A percentile compares a stretch with the other conserved stretches of the same genome.
These are phyloP conservation scores for Cordyceps farinosa DNA, from an alignment of 2,329 filamentous ascomycete genomes.

Conservation along the genomic window DNA sequence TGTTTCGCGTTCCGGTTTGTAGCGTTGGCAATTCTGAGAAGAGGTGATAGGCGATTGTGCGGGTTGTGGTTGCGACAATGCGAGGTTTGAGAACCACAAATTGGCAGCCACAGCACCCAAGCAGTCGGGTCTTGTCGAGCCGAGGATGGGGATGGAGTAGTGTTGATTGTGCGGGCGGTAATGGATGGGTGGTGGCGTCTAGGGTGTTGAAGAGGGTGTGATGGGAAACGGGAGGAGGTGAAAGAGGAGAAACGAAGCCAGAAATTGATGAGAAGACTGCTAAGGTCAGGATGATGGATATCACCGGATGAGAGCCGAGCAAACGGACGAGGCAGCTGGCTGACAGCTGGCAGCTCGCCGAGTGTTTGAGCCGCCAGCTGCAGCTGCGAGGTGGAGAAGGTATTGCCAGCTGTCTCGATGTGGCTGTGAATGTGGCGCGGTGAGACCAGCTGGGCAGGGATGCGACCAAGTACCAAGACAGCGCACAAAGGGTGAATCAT, in stretches of 20 bases:
- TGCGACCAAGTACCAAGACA: neutral
- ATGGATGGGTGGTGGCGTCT: neutral
- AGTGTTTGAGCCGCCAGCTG: neutral
- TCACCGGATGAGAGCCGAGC: neutral
- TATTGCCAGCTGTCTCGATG: slow-evolving; percentile 11
- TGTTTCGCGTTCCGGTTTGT: neutral
- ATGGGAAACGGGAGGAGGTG: neutral
- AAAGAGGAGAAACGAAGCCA: neutral
- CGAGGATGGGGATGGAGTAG: neutral
- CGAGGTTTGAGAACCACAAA: neutral
- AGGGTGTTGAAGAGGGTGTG: neutral
- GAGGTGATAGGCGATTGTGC: neutral
- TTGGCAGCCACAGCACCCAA: slow-evolving; percentile 1
- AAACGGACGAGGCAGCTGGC: neutral
- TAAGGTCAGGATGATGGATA: neutral
- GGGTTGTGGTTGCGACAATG: neutral
- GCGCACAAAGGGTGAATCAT: no score
- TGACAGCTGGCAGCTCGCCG: neutral
- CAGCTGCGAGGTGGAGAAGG: neutral
- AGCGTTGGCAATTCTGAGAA: neutral
- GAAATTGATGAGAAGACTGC: no score
- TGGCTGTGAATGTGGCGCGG: slow-evolving; percentile 12
- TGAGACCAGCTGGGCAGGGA: slow-evolving; percentile 12
- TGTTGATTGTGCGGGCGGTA: neutral
- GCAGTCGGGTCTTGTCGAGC: neutral